Evolutionary conservation across 2,329 filamentous ascomycete genomes (phyloP), one percentile per base, ranked within the genome.

Genomic region (Zalaria obscura): DNA sequence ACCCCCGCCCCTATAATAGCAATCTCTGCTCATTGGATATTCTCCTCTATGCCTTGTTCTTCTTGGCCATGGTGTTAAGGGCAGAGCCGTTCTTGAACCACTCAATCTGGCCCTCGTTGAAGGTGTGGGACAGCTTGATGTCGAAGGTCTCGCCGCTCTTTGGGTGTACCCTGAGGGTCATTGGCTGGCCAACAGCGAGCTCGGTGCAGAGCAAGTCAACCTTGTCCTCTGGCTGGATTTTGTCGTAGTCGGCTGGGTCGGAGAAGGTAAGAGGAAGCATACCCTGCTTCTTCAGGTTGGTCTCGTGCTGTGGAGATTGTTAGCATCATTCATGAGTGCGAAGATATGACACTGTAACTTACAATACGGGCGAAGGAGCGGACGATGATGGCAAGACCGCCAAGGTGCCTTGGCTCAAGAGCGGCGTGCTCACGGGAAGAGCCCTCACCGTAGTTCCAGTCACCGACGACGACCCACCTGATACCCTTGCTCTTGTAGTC

Each of bases 231-330:
- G 87, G 83, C 62, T 82, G 78, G 66, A 98, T 88, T 77, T 85
- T 93, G 66, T 98, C 91, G 67, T 98, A 98, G 67, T 98, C 91
- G 62, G 82, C 89, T 43, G 89, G 89, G 62, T 96, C 80, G 44
- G 78, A 68, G 71, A 98, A 98, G 56, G 88, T 96, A 51, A 98
- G 76, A 58, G 91, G 91, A 70, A 98, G 83, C 89, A 98, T 95
- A 69, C 91, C 91, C 78, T 98, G 91, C 82, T 98, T 98, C 85
- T 98, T 98, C 73, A 98, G 70, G 78, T 98, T 98, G 73, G 91
- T 98, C 76, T 98, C 91, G 76, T 98, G 91, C 67, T 70, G 47
- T 40, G 39, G 27, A 28, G 27, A 35, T n/a, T 27, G 42, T 44
- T 40, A 39, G 34, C 18, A 18, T 18, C 18, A 18, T 37, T 51